These are phyloP conservation scores for Trypanosoma rangeli DNA, from an alignment of 208 protist species.

Conservation along the genomic window DNA sequence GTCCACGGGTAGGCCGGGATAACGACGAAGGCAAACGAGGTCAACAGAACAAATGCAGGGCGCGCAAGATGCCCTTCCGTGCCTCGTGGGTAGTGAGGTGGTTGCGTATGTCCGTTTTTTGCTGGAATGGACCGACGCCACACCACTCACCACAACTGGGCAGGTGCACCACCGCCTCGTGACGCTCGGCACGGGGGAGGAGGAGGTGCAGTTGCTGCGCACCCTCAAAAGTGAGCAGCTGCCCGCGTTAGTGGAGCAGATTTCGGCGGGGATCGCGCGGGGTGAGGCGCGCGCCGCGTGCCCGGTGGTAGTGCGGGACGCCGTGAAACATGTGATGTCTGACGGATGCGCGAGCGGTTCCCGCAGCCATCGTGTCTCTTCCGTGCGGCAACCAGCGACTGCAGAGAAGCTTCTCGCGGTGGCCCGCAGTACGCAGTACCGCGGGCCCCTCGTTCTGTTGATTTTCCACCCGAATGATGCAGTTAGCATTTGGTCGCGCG, in stretches of 20 bases:
- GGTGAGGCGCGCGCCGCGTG: background rate
- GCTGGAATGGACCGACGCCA: constrained; percentile 21
- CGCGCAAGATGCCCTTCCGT: constrained; percentile 1
- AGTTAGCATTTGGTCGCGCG: constrained; percentile 39
- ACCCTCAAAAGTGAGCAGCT: constrained; percentile 13
- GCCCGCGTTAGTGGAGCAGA: constrained; percentile 8
- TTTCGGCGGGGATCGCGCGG: constrained; percentile 1
- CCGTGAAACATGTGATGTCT: constrained; percentile 16
- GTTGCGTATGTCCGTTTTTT: constrained; percentile 22
- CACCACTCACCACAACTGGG: constrained; percentile 5
- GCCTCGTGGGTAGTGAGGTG: background rate
- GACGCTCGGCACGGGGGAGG: background rate
- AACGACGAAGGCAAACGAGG: background rate
- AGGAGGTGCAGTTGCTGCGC: constrained; percentile 2
- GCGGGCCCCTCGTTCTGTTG: constrained; percentile 35
- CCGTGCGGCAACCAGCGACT: background rate
- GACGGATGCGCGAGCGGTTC: background rate
- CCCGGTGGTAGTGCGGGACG: constrained; percentile 7
- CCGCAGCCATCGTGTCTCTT: background rate
- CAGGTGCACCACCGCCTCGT: constrained; percentile 12
- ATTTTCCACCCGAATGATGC: constrained; percentile 42
- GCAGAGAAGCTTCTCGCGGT: constrained; percentile 20
- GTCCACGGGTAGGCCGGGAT: background rate
- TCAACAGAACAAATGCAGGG: constrained; percentile 8
- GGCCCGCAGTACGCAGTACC: constrained; percentile 13